These are phyloP conservation scores for Silene uniflora DNA, from an alignment of 148 eudicot genomes.

Conservation along the genomic window DNA sequence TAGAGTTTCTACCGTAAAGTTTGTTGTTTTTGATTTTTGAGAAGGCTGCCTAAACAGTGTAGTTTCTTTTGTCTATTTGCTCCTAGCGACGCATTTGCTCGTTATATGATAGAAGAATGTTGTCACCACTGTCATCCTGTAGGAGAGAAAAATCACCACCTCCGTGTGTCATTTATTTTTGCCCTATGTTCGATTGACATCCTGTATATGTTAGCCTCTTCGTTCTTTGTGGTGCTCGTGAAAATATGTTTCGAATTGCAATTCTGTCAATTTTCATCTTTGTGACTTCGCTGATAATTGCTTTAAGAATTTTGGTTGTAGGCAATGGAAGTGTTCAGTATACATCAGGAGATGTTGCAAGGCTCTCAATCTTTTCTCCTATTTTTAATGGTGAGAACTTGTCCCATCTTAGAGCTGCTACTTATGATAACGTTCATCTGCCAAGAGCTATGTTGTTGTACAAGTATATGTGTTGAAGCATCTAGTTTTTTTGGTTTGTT, in stretches of 20 bases:
- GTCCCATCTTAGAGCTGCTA: conserved; percentile 34
- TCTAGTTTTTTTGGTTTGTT: conserved; percentile 1
- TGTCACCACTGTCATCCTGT: conserved; percentile 84
- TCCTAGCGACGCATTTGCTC: conserved; percentile 95
- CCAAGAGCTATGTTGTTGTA: conserved; percentile 34
- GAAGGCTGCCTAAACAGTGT: conserved; percentile 2
- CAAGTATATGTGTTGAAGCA: conserved; percentile 37
- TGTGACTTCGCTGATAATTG: not conserved
- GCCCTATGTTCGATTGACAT: conserved; percentile 75
- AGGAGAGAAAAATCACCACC: conserved; percentile 65
- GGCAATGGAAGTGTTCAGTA: conserved; percentile 57
- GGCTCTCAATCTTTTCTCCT: conserved; percentile 49
- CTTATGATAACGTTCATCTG: conserved; percentile 31
- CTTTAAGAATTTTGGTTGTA: conserved; percentile 18
- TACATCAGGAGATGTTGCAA: conserved; percentile 63
- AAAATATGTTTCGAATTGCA: not conserved
- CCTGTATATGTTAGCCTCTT: too few species aligned
- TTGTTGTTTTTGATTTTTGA: too few species aligned
- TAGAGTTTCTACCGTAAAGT: not conserved
- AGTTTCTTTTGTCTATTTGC: conserved; percentile 23
- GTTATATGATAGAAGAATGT: conserved; percentile 94
- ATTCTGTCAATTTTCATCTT: not conserved
- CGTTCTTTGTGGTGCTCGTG: not conserved
- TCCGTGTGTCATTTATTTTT: conserved; percentile 78
- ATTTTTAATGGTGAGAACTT: conserved; percentile 39